phyloP scores from a whole-genome alignment of 2,329 filamentous ascomycete species.

The Scedosporium minutisporum region DNA sequence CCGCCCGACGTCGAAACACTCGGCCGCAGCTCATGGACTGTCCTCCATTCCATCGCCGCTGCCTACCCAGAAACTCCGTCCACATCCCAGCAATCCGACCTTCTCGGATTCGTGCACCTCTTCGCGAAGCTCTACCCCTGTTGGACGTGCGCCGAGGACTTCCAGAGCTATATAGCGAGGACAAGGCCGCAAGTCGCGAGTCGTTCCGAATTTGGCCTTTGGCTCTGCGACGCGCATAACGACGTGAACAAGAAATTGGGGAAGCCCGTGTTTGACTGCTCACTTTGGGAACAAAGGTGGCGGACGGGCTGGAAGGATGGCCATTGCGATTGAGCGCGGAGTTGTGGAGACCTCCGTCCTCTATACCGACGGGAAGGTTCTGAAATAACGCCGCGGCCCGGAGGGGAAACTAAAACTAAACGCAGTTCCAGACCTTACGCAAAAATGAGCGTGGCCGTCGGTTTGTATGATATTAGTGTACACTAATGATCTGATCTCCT shows the following conservation, averaged over 20 bases:
- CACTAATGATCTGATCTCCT: too few relatives aligned
- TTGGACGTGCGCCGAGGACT: constrained; percentile 91
- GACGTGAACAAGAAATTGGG: constrained; percentile 83
- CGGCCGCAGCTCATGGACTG: constrained; percentile 83
- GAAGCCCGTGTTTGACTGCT: constrained; percentile 85
- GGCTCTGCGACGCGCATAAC: constrained; percentile 82
- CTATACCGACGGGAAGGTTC: too few relatives aligned
- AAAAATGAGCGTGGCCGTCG: too few relatives aligned
- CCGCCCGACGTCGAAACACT: constrained; percentile 83
- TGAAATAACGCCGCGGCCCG: too few relatives aligned
- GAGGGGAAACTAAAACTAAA: too few relatives aligned
- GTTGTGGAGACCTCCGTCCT: not conserved
- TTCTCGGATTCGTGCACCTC: constrained; percentile 65
- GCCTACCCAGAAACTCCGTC: constrained; percentile 68
- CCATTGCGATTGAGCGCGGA: constrained; percentile 39
- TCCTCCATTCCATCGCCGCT: constrained; percentile 85
- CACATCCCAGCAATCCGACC: constrained; percentile 60
- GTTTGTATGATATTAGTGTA: too few relatives aligned
- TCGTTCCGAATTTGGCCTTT: constrained; percentile 63
- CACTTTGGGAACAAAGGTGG: constrained; percentile 89
- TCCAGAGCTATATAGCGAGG: constrained; percentile 67
- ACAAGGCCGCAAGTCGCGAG: constrained; percentile 54
- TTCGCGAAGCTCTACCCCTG: constrained; percentile 90
- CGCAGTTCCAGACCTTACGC: too few relatives aligned
- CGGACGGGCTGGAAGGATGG: constrained; percentile 75